Evolutionary conservation across 164 flowering plant species (phyloP).

Genomic region (Cinnamomum chago): DNA sequence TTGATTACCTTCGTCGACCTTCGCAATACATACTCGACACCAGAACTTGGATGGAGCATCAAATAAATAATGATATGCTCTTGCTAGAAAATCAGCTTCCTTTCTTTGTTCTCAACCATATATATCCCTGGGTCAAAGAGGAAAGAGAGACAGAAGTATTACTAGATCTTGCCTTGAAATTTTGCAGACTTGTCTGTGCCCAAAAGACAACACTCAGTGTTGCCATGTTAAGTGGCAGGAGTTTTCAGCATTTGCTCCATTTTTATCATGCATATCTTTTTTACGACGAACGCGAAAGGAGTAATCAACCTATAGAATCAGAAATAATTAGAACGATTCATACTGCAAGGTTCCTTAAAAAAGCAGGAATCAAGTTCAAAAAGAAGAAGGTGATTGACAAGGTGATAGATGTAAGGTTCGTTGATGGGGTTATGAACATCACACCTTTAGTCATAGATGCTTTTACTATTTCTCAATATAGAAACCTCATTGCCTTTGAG

Average conservation of each 20-base stretch:
- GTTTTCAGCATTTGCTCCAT: too few relatives aligned
- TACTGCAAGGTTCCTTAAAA: not conserved
- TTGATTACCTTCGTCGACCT: not conserved
- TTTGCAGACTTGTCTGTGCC: too few relatives aligned
- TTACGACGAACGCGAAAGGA: too few relatives aligned
- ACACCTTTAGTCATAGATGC: not conserved
- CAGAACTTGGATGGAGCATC: not conserved
- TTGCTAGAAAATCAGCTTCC: constrained; percentile 11
- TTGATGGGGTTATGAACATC: not conserved
- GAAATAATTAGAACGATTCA: not conserved
- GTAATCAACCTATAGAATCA: too few relatives aligned
- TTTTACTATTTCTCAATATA: not conserved
- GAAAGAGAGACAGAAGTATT: not conserved
- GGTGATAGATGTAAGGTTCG: not conserved
- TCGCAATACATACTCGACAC: not conserved
- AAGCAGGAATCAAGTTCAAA: not conserved
- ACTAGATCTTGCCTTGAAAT: too few relatives aligned
- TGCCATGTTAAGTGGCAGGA: too few relatives aligned
- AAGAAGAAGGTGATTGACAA: not conserved
- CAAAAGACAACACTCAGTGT: too few relatives aligned
- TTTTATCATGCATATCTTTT: too few relatives aligned
- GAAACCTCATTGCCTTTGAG: not conserved
- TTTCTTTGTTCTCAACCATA: not conserved
- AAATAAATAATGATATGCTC: not conserved
- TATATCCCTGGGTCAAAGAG: not conserved